These are phyloP conservation scores for Cordia subcordata DNA, from an alignment of 257 asterid species.

Conservation along the genomic window DNA sequence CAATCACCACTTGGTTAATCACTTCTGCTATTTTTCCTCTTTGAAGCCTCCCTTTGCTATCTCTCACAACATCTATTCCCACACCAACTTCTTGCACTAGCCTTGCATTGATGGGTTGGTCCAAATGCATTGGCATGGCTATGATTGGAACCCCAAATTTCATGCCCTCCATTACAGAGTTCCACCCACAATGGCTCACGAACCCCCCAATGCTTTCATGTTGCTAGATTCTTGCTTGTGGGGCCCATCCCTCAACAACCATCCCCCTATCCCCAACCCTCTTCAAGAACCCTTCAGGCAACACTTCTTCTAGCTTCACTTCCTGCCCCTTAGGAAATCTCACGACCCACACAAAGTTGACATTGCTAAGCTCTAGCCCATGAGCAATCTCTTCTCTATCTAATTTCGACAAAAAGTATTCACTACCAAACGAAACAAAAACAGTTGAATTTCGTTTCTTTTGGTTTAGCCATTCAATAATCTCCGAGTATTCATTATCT, in stretches of 20 bases:
- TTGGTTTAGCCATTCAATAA: background rate
- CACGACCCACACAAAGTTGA: conserved; percentile 1
- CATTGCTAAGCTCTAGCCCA: background rate
- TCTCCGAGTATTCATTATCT: background rate
- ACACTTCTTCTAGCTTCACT: background rate
- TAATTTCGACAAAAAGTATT: background rate
- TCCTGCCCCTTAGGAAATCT: background rate
- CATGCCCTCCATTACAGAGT: background rate
- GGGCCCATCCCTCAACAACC: background rate
- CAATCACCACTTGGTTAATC: background rate
- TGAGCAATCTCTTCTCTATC: background rate
- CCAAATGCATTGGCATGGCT: conserved; percentile 1
- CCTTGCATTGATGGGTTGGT: background rate
- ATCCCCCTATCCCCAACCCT: background rate
- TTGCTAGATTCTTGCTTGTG: background rate
- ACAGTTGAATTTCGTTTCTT: background rate
- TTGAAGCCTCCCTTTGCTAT: background rate
- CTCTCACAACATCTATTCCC: background rate
- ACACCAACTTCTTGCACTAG: background rate
- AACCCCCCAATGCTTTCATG: background rate
- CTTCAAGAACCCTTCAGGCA: background rate
- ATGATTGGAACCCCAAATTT: conserved; percentile 1
- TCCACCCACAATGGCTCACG: background rate
- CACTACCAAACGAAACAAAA: conserved; percentile 1
- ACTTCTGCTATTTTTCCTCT: background rate